These are phyloP conservation scores for Boletus pseudo-olivaceus DNA, from an alignment of 768 basidiomycete species.

Conservation along the genomic window DNA sequence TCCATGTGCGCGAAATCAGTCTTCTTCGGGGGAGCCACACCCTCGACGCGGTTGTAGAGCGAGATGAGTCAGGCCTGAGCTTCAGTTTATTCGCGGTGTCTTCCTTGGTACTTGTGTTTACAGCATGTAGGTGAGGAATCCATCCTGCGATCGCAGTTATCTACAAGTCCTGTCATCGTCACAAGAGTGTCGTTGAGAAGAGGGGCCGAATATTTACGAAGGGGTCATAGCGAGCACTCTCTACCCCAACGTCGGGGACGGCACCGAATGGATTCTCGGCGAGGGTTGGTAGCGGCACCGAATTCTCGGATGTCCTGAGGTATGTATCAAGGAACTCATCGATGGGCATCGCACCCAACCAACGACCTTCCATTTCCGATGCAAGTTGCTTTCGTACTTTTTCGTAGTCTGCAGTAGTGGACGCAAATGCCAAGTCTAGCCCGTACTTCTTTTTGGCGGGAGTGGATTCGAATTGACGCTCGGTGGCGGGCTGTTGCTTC, in stretches of 20 bases:
- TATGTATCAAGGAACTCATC: background rate
- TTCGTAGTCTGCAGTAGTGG: background rate
- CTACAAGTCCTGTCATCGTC: no score
- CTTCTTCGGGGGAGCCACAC: background rate
- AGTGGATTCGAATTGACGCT: background rate
- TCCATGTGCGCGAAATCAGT: slow-evolving; percentile 1
- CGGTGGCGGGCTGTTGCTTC: background rate
- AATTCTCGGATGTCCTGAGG: background rate
- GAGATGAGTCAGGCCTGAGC: slow-evolving; percentile 2
- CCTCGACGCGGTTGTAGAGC: background rate
- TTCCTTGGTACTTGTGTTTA: background rate
- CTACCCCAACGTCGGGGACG: no score
- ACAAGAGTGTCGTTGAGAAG: no score
- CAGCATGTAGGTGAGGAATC: background rate
- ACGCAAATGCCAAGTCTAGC: background rate
- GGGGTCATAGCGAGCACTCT: no score
- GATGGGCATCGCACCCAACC: background rate
- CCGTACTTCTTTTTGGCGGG: background rate
- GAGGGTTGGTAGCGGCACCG: no score
- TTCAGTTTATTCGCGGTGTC: background rate
- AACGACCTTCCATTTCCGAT: background rate
- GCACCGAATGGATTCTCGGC: no score
- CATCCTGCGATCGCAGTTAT: background rate
- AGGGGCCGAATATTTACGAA: no score
- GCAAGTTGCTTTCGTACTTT: background rate